Base-by-base conservation (phyloP, 768 basidiomycete genomes). In the Mycena latifolia region DNA sequence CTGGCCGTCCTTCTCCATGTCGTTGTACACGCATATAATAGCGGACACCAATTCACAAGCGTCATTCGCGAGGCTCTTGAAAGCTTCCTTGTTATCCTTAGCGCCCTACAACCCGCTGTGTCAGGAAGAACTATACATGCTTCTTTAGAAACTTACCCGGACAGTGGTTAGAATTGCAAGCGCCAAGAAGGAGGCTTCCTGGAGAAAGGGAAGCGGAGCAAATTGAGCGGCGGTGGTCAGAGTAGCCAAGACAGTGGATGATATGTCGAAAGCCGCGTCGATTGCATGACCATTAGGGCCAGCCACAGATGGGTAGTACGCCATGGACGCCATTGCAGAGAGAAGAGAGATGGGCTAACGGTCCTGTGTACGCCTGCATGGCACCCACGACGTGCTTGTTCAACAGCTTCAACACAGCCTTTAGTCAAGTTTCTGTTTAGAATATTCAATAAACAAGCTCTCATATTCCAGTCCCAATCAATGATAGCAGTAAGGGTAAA, bases 11-110 rank as follows among this genome's bases (percentile, higher is more conserved):
- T 45, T 65, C 39, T 47, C 65, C 66, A 65, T 65, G n/a, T 66
- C 66, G 29, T 67, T 51, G 48, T 62, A 73, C 43, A 69, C 70
- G 33, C 62, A 65, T 48, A 61, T 27, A 2, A 75, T 69, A 8
- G 71, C 69, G 31, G 66, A 72, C 15, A 76, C 72, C 39, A 74
- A 52, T 24, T 68, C 70, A 39, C 75, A 73, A 18, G 72, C 70
- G 47, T 76, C 74, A 22, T 57, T 69, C 8, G 75, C 74, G 17
- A 76, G 66, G n/a, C 48, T 41, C 53, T 61, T 58, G 66, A 75
- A 76, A 1, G 64, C 51, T 28, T 69, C 69, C 52, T 74, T 71
- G 55, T 76, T 76, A 25, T 69, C 70, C 35, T 69, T 69, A 1
- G 72, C 69, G n/a, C 61, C 70, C 74, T 76, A 45, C 22, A 22